Evolutionary conservation across 2,329 filamentous ascomycete species (phyloP).

Genomic region (Colletotrichum cereale): DNA sequence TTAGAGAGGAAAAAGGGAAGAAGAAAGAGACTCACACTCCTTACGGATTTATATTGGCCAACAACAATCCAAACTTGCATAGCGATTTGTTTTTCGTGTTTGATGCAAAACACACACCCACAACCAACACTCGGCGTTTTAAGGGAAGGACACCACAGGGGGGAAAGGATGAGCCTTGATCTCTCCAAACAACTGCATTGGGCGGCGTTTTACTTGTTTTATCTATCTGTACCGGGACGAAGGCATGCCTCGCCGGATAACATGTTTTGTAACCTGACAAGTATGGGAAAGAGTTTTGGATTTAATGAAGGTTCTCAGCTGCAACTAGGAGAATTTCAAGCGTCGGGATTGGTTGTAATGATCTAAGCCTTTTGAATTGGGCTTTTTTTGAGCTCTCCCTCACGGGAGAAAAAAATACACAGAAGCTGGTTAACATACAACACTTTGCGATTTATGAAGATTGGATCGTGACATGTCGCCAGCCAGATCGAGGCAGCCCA

Average conservation of each 20-base stretch:
- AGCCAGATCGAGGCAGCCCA: neutral
- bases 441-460: no score
- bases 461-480: neutral
- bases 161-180: neutral
- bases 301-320: conserved; percentile 30
- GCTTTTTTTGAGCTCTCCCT: neutral
- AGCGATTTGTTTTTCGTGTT: conserved; percentile 61
- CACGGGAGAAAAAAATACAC: conserved; percentile 6
- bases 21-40: conserved; percentile 36
- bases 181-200: conserved; percentile 33
- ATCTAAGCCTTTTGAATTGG: neutral
- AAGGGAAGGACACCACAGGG: conserved; percentile 20
- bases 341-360: conserved; percentile 21
- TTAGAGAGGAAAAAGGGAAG: conserved; percentile 21
- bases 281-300: conserved; percentile 21
- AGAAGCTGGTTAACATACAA: conserved; percentile 14
- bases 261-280: neutral
- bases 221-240: conserved; percentile 8
- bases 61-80: conserved; percentile 65
- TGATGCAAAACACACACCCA: conserved; percentile 32
- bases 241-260: conserved; percentile 15
- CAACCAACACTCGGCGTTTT: conserved; percentile 31
- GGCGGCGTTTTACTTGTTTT: conserved; percentile 34
- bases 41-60: conserved; percentile 39
- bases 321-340: conserved; percentile 2